Evolutionary conservation across 768 basidiomycete species (phyloP).

Genomic region (Sporobolomyces roseus): DNA sequence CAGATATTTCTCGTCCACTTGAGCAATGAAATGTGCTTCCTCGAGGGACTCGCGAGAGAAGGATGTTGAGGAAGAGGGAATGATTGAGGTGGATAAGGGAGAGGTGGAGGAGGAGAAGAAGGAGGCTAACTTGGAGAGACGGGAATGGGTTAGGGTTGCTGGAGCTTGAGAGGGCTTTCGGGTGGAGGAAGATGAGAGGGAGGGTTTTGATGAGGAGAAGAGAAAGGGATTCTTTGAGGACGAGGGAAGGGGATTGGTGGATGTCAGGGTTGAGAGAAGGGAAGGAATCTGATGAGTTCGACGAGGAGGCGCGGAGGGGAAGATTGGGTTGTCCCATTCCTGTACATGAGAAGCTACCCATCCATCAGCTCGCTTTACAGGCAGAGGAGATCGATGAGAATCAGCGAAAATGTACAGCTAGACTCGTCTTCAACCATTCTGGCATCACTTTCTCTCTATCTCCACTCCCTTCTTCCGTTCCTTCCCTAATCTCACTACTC

Average conservation of each 20-base stretch:
- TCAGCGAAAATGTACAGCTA: conserved; percentile 53
- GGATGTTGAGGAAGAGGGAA: not conserved
- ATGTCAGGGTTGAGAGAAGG: conserved; percentile 15
- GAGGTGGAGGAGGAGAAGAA: conserved; percentile 16
- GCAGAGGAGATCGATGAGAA: not conserved
- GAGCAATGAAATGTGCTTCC: conserved; percentile 64
- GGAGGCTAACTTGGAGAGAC: not conserved
- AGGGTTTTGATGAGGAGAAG: conserved; percentile 12
- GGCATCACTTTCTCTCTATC: conserved; percentile 51
- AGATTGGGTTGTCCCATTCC: conserved; percentile 51
- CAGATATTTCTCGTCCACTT: conserved; percentile 88
- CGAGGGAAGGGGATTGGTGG: not conserved
- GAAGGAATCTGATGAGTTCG: not conserved
- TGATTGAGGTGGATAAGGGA: not conserved
- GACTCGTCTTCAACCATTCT: conserved; percentile 62
- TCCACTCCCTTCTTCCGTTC: not conserved
- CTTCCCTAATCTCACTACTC: not conserved
- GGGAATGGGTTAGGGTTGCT: not conserved
- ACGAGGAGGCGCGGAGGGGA: conserved; percentile 55
- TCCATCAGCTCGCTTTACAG: no score
- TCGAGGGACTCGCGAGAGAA: conserved; percentile 57
- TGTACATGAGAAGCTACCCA: conserved; percentile 14
- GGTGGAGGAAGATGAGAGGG: not conserved
- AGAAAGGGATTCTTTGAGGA: not conserved
- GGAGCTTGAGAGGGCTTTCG: no score